phyloP scores from a whole-genome alignment of 2,329 filamentous ascomycete species.

The Diplodia scrobiculata region DNA sequence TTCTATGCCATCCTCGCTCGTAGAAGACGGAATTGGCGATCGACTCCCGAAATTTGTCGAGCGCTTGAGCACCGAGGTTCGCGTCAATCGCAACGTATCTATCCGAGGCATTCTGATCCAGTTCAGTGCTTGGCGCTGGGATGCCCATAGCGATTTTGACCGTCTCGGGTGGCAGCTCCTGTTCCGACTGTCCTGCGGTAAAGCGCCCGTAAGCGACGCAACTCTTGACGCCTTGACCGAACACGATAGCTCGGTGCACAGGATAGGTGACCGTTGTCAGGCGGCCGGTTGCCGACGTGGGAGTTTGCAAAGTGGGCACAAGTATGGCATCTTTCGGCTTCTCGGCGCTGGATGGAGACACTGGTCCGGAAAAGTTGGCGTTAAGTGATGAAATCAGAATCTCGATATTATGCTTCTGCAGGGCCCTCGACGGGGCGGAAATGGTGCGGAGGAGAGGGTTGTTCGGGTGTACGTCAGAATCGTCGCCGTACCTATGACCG shows the following conservation, averaged over 20 bases:
- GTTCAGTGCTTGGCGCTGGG: constrained; percentile 47
- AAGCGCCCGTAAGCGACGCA: constrained; percentile 57
- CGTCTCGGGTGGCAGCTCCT: constrained; percentile 49
- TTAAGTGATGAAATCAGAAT: constrained; percentile 60
- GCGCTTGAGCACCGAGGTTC: constrained; percentile 61
- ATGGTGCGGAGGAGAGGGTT: constrained; percentile 63
- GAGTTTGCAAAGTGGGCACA: constrained; percentile 72
- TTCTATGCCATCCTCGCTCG: constrained; percentile 72
- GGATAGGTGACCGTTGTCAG: constrained; percentile 73
- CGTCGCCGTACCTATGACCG: constrained; percentile 56
- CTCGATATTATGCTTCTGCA: constrained; percentile 66
- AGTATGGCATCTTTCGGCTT: constrained; percentile 66
- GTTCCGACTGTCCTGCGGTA: constrained; percentile 40
- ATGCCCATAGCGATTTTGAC: constrained; percentile 62
- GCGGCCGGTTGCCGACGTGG: constrained; percentile 63
- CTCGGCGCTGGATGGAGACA: constrained; percentile 37
- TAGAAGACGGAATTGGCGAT: constrained; percentile 70
- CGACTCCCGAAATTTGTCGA: constrained; percentile 69
- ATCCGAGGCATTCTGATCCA: constrained; percentile 31
- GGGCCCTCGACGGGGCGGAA: constrained; percentile 62
- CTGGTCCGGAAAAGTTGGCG: constrained; percentile 46
- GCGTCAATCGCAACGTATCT: constrained; percentile 60
- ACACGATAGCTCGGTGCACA: constrained; percentile 77
- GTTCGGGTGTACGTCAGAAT: constrained; percentile 49
- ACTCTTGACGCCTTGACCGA: constrained; percentile 72